These are phyloP conservation scores for Aspergillus fructus DNA, from an alignment of 2,329 filamentous ascomycete species.

Conservation along the genomic window DNA sequence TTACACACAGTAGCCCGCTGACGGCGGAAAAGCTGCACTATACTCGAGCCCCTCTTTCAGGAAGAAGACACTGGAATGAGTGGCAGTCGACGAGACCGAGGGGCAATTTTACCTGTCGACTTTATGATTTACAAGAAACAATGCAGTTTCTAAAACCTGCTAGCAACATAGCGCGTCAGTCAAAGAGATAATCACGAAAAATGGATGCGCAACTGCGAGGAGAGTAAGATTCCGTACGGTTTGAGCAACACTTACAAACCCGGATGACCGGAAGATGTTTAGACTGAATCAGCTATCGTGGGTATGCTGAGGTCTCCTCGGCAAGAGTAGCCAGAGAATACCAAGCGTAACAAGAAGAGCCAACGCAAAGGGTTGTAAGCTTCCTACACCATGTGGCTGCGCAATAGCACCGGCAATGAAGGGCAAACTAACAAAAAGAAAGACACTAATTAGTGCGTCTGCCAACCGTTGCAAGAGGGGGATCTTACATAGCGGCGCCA, in stretches of 20 bases:
- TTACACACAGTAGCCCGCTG: not conserved
- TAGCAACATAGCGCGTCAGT: not conserved
- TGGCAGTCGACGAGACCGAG: not conserved
- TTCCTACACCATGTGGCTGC: conserved; percentile 54
- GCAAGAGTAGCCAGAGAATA: conserved; percentile 7
- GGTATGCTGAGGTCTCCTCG: not conserved
- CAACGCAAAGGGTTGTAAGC: conserved; percentile 58
- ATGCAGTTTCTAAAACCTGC: not conserved
- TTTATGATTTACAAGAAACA: not conserved
- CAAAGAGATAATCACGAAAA: not conserved
- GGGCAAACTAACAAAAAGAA: conserved; percentile 43
- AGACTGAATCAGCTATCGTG: not conserved
- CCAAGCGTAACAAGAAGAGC: conserved; percentile 2
- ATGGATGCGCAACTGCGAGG: not conserved
- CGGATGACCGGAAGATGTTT: not conserved
- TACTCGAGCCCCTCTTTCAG: not conserved
- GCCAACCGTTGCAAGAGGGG: too few relatives aligned
- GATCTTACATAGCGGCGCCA: conserved; percentile 57
- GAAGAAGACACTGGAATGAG: not conserved
- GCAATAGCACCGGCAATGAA: conserved; percentile 70
- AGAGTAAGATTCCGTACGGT: not conserved
- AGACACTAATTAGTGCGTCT: not conserved
- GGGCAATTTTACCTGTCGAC: not conserved
- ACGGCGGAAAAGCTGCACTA: not conserved
- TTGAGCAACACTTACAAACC: not conserved